Conservation (phyloP, 2,329 filamentous ascomycete species). For the Aciculosporium take region DNA sequence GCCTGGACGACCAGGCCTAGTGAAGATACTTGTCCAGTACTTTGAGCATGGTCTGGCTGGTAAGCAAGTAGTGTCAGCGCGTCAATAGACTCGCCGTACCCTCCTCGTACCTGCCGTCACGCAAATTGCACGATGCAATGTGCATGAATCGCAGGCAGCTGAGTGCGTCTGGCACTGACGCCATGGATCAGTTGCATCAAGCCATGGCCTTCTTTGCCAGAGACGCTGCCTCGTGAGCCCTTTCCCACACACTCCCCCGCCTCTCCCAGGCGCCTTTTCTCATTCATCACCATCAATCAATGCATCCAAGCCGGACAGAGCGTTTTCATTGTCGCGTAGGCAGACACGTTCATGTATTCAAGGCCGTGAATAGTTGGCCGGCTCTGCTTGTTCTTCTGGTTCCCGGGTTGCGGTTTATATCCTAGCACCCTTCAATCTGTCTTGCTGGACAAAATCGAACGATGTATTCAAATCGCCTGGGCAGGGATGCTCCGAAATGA, state of each 20-base stretch:
- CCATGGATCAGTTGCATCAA: constrained; percentile 1
- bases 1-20: not conserved
- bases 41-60: not conserved
- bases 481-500: not conserved
- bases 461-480: not conserved
- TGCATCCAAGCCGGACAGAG: too few species aligned
- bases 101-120: not conserved
- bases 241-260: too few species aligned
- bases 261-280: too few species aligned
- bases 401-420: too few species aligned
- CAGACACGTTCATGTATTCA: too few species aligned
- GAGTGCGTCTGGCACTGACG: constrained; percentile 6
- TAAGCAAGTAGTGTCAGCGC: not conserved
- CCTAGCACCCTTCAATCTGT: too few species aligned
- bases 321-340: too few species aligned
- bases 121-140: constrained; percentile 4
- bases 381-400: too few species aligned
- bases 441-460: not conserved
- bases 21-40: not conserved
- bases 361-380: too few species aligned
- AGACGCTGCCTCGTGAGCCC: not conserved
- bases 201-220: not conserved
- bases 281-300: too few species aligned
- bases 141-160: constrained; percentile 7
- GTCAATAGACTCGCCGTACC: not conserved